These are phyloP conservation scores for Gracilaria domingensis DNA, from an alignment of 23 red algal species.

Conservation along the genomic window DNA sequence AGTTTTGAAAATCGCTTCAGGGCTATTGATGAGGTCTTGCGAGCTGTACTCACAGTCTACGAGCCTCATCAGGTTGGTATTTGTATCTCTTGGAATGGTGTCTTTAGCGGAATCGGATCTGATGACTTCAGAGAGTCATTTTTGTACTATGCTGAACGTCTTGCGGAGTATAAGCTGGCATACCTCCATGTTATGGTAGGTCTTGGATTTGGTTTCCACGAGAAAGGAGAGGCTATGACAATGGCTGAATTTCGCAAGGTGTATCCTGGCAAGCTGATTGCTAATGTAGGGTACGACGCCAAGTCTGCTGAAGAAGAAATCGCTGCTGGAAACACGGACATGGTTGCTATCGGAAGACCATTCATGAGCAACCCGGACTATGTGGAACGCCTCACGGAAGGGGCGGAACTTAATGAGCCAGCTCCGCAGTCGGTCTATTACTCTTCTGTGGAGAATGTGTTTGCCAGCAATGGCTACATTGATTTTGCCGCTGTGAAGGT, in stretches of 20 bases:
- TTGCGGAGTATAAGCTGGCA: constrained; percentile 61
- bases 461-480: constrained; percentile 73
- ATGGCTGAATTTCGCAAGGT: constrained; percentile 65
- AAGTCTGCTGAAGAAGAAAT: constrained; percentile 76
- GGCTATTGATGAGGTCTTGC: constrained; percentile 65
- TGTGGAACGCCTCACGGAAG: constrained; percentile 49
- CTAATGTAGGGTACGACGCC: constrained; percentile 72
- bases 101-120: constrained; percentile 73
- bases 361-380: constrained; percentile 81
- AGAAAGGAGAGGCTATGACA: constrained; percentile 56
- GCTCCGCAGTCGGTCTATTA: constrained; percentile 56
- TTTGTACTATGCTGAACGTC: constrained; percentile 71
- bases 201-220: constrained; percentile 70
- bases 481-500: constrained; percentile 58
- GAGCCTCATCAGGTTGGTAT: constrained; percentile 70
- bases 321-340: constrained; percentile 50
- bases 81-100: constrained; percentile 76
- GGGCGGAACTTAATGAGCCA: constrained; percentile 39
- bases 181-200: constrained; percentile 88
- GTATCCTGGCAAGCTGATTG: constrained; percentile 71
- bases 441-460: constrained; percentile 49
- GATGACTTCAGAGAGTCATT: constrained; percentile 73
- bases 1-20: constrained; percentile 75
- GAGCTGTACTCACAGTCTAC: constrained; percentile 57
- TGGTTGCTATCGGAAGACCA: constrained; percentile 75